Evolutionary conservation across 768 basidiomycete species (phyloP).

Genomic region (Crucibulum laeve): DNA sequence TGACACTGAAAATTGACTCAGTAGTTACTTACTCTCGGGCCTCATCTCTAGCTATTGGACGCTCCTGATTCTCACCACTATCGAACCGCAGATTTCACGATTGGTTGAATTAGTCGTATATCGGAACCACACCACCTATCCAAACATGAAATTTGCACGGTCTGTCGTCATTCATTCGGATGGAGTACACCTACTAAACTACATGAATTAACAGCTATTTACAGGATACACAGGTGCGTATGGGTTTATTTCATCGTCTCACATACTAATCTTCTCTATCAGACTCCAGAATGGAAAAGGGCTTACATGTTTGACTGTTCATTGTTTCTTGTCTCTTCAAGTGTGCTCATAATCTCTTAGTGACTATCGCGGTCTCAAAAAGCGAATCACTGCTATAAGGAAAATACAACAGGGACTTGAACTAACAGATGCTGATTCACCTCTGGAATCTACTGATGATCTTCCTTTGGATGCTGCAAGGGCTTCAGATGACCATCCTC

Average conservation of each 20-base stretch:
- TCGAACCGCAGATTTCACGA: no score
- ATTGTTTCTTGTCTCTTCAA: neutral
- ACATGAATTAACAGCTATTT: constrained; percentile 43
- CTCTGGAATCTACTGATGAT: constrained; percentile 6
- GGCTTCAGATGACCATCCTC: neutral
- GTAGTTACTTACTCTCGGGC: constrained; percentile 1
- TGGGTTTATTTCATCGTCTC: neutral
- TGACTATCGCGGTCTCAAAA: constrained; percentile 72
- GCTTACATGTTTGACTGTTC: constrained; percentile 47
- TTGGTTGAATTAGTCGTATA: neutral
- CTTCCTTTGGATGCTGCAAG: neutral
- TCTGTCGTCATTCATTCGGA: constrained; percentile 18
- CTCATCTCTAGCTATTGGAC: no score
- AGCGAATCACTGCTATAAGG: constrained; percentile 53
- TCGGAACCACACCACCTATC: no score
- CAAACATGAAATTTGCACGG: constrained; percentile 57
- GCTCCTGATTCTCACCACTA: no score
- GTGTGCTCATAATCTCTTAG: constrained; percentile 27
- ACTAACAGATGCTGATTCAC: constrained; percentile 14
- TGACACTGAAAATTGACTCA: neutral
- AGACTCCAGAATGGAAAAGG: constrained; percentile 76
- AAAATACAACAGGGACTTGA: constrained; percentile 25
- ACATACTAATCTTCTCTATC: constrained; percentile 1
- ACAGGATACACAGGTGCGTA: constrained; percentile 59
- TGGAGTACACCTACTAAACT: constrained; percentile 1